Evolutionary conservation across 768 basidiomycete genomes (phyloP), one percentile per base, ranked within the genome.

Genomic region (Boletus sensibilis): DNA sequence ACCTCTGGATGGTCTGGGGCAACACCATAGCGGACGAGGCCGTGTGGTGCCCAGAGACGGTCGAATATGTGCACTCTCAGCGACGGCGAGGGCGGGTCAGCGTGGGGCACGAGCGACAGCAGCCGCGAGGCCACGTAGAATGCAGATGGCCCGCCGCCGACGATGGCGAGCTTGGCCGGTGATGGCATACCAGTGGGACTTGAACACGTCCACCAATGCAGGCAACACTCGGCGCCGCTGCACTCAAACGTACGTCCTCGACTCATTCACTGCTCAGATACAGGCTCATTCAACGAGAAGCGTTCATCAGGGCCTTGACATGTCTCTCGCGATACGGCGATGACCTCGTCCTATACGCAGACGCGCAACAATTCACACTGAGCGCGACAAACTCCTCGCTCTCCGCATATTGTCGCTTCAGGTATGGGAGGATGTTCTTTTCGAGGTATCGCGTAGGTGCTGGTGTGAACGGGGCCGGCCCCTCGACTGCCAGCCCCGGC

Each of bases 1-100:
- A 98, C 95, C 76, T 98, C 96, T 11, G 97, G 94, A 72, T 98
- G 96, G 75, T 98, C 96, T 42, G 96, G 96, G 12, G 97, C 96
- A 14, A 99, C 95, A 0, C 97, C 95, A 66, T 95, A 99, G 43
- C 97, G 79, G 4, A 97, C 94, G 1, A 98, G 80, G 1, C 97
- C 97, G 68, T 97, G 92, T 12, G 96, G 96, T 29, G 93, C 86
- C 83, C 95, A 98, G 12, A 96, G 79, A 34, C 92, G 81, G 74
- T 99, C 96, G 69, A 85, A 99, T 67, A 99, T 73, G 69, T 98
- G 93, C 14, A 98, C 82, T 49, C 75, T 72, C n/a, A 84, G 66
- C 34, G 74, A 76, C 33, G 67, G 70, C 3, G 71, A 60, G n/a
- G 64, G 63, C 40, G 72, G 58, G 42, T 57, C 58, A 25, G 56